Base-by-base conservation (phyloP, 805 yeast genomes). In the Metschnikowia cerradonensis region DNA sequence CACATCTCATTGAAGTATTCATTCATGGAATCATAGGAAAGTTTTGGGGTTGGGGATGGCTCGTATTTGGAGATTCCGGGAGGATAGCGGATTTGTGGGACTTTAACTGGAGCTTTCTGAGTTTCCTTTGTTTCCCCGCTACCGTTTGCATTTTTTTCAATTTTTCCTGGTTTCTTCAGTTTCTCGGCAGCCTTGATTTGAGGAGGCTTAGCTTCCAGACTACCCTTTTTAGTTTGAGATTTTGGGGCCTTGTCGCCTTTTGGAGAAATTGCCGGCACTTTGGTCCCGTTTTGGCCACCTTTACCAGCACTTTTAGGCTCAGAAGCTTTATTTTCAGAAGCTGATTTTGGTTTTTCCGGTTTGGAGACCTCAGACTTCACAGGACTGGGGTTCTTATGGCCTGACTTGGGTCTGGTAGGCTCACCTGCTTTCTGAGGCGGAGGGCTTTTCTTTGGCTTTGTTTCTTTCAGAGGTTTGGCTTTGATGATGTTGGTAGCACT, bases 1-100 rank as follows among this genome's bases (percentile, higher is more conserved):
- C 86, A 77, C 71, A 83, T 78, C 54, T 81, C 83, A 53, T 76
- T 68, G 60, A 77, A 79, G 60, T 86, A 85, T 17, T 75, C 73
- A 8, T 71, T 66, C 57, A 84, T 60, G 30, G 77, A 68, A 10
- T 78, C 78, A 58, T 79, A 84, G 0, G 73, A 66, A 45, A 79
- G 65, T 46, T 68, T 70, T 3, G 84, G 80, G 4, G 57, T 64
- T 23, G 60, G 55, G 2, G 77, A 65, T 6, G 74, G 73, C 40
- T 60, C 64, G 41, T 63, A 67, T 35, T 63, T 61, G 11, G 60
- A 48, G 19, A 75, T 63, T 8, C 66, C 68, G 0, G 65, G 56
- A 4, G 75, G 72, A 17, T 42, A 42, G 15, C 59, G 33, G 5
- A 30, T 26, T 11, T 34, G n/a, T 15, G 15, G 37, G 23, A 39